Evolutionary conservation across 2,329 filamentous ascomycete genomes (phyloP).

Genomic region (Myriosclerotinia curreyana): DNA sequence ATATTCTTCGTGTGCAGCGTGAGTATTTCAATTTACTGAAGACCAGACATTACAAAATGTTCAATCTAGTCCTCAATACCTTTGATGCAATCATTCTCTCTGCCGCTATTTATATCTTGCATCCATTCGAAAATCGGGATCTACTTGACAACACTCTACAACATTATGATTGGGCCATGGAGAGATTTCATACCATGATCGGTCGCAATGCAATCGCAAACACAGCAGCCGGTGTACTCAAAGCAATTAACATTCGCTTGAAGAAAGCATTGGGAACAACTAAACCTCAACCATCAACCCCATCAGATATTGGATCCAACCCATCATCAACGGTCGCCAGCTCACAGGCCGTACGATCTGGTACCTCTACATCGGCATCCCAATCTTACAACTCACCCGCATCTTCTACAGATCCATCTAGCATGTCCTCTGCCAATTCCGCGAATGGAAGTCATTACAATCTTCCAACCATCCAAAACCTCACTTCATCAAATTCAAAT

Average conservation of each 20-base stretch:
- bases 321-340: slow-evolving; percentile 21
- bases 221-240: slow-evolving; percentile 53
- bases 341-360: slow-evolving; percentile 11
- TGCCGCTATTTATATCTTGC: slow-evolving; percentile 59
- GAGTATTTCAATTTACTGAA: slow-evolving; percentile 48
- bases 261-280: slow-evolving; percentile 44
- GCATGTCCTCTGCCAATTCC: slow-evolving; percentile 11
- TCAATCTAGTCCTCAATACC: slow-evolving; percentile 59
- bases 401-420: slow-evolving; percentile 16
- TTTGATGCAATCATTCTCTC: slow-evolving; percentile 63
- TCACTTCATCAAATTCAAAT: slow-evolving; percentile 25
- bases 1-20: slow-evolving; percentile 55
- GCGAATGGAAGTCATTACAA: slow-evolving; percentile 27
- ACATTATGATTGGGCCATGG: slow-evolving; percentile 58
- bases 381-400: slow-evolving; percentile 17
- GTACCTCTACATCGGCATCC: slow-evolving; percentile 9
- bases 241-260: slow-evolving; percentile 53
- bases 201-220: slow-evolving; percentile 53
- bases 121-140: slow-evolving; percentile 54
- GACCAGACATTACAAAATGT: slow-evolving; percentile 52
- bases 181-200: slow-evolving; percentile 56
- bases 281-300: slow-evolving; percentile 15
- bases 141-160: slow-evolving; percentile 48
- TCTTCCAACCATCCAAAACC: slow-evolving; percentile 35
- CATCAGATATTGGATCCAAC: slow-evolving; percentile 22